phyloP scores from a whole-genome alignment of 2,329 filamentous ascomycete genomes.

The Ophiocordyceps australis region DNA sequence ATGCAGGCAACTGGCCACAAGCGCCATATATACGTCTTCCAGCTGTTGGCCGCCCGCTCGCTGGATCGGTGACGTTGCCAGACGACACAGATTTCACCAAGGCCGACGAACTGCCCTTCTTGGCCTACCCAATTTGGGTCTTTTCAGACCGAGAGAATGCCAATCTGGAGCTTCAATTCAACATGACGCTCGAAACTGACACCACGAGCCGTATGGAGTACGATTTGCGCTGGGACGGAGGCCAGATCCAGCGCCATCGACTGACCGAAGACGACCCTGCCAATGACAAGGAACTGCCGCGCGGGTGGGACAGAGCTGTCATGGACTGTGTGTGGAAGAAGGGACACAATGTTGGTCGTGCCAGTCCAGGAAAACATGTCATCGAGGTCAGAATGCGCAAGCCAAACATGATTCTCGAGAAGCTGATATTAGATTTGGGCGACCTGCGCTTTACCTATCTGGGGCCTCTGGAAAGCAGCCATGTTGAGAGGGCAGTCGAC shows the following conservation, averaged over 20 bases:
- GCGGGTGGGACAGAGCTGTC: constrained; percentile 28
- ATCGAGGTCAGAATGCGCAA: constrained; percentile 12
- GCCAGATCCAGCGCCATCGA: constrained; percentile 11
- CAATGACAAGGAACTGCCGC: constrained; percentile 19
- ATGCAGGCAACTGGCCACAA: constrained; percentile 9
- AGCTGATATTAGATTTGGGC: constrained; percentile 14
- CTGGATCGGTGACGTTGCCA: constrained; percentile 6
- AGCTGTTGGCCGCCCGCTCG: constrained; percentile 9
- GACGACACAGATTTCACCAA: constrained; percentile 4
- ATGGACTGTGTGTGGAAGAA: constrained; percentile 30
- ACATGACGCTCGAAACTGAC: constrained; percentile 27
- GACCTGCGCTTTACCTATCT: constrained; percentile 15
- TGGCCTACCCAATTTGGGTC: constrained; percentile 13
- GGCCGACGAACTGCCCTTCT: constrained; percentile 5
- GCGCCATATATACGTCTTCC: constrained; percentile 11
- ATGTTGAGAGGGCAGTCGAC: constrained; percentile 2
- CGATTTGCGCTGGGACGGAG: constrained; percentile 26
- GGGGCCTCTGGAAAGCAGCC: constrained; percentile 13
- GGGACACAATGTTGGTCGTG: constrained; percentile 11
- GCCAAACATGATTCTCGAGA: constrained; percentile 17
- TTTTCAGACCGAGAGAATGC: constrained; percentile 8
- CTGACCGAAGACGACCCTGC: constrained; percentile 10
- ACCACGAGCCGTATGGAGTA: constrained; percentile 29
- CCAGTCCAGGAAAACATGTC: constrained; percentile 9
- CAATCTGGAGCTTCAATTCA: constrained; percentile 15